Conservation (phyloP, 2,329 filamentous ascomycete species). For the Ustilaginoidea virens region DNA sequence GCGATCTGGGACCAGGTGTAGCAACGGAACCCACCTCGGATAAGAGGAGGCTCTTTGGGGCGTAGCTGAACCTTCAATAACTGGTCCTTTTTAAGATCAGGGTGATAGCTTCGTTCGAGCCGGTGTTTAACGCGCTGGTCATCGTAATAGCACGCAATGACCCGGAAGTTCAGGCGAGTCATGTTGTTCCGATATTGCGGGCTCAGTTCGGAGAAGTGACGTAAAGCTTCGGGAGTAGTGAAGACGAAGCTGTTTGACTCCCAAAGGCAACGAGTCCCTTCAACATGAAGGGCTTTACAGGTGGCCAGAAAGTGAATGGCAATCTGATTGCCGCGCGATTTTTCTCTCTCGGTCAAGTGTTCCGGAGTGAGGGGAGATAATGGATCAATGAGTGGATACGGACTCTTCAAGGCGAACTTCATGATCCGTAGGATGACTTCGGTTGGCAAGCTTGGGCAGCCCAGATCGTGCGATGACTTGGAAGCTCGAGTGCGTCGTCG, state of each 20-base stretch:
- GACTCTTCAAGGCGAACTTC: conserved; percentile 32
- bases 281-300: conserved; percentile 31
- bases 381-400: conserved; percentile 36
- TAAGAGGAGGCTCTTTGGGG: conserved; percentile 27
- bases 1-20: conserved; percentile 38
- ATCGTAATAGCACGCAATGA: conserved; percentile 41
- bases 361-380: conserved; percentile 28
- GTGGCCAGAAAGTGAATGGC: conserved; percentile 38
- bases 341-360: conserved; percentile 27
- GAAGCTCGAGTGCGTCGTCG: conserved; percentile 18
- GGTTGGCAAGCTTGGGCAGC: conserved; percentile 29
- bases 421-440: conserved; percentile 38
- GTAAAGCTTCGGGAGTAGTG: conserved; percentile 33
- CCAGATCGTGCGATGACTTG: conserved; percentile 12
- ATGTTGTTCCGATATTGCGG: conserved; percentile 26
- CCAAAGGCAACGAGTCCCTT: conserved; percentile 36
- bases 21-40: conserved; percentile 36
- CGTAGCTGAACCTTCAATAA: conserved; percentile 26
- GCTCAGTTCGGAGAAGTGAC: conserved; percentile 31
- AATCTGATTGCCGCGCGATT: conserved; percentile 28
- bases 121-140: conserved; percentile 29
- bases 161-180: conserved; percentile 30
- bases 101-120: conserved; percentile 26
- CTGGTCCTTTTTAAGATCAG: conserved; percentile 24
- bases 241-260: conserved; percentile 37